Evolutionary conservation across 441 rosid genomes (phyloP).

Genomic region (Mallotus japonicus): DNA sequence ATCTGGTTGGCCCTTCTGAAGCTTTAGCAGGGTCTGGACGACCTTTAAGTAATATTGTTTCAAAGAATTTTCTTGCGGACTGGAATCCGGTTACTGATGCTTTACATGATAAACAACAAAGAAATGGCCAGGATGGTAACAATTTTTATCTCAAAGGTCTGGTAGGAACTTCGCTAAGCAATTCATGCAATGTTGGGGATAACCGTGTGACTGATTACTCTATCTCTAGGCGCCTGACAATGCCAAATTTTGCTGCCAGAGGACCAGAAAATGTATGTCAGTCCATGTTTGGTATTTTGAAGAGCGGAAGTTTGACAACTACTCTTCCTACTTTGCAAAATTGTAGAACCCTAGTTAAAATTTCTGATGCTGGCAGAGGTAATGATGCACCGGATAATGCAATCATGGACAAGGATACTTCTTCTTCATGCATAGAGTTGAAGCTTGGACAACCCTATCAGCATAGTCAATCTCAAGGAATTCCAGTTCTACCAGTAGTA

Average conservation of each 20-base stretch:
- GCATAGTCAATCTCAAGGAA: slow-evolving; percentile 34
- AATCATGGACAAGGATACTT: slow-evolving; percentile 25
- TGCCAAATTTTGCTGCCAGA: slow-evolving; percentile 28
- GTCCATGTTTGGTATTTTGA: slow-evolving; percentile 27
- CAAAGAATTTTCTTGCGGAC: slow-evolving; percentile 16
- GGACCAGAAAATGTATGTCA: slow-evolving; percentile 32
- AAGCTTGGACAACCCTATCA: slow-evolving; percentile 59
- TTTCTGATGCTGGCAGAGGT: slow-evolving; percentile 23
- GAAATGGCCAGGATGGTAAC: slow-evolving; percentile 25
- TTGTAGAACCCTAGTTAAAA: slow-evolving; percentile 23
- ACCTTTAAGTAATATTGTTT: slow-evolving; percentile 24
- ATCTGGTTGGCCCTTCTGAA: slow-evolving; percentile 33
- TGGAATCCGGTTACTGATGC: slow-evolving; percentile 23
- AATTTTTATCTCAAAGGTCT: slow-evolving; percentile 30
- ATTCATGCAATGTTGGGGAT: slow-evolving; percentile 23
- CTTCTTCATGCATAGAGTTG: slow-evolving; percentile 48
- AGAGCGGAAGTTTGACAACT: slow-evolving; percentile 25
- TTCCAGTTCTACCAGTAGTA: slow-evolving; percentile 26
- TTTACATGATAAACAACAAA: slow-evolving; percentile 30
- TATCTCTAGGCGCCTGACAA: slow-evolving; percentile 28
- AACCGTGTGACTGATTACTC: slow-evolving; percentile 25
- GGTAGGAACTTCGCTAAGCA: slow-evolving; percentile 26
- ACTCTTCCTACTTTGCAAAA: slow-evolving; percentile 24
- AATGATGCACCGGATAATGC: slow-evolving; percentile 24
- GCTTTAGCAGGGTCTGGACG: slow-evolving; percentile 30